Conservation (phyloP, 805 yeast genomes). For the Metschnikowia colocasiae region DNA sequence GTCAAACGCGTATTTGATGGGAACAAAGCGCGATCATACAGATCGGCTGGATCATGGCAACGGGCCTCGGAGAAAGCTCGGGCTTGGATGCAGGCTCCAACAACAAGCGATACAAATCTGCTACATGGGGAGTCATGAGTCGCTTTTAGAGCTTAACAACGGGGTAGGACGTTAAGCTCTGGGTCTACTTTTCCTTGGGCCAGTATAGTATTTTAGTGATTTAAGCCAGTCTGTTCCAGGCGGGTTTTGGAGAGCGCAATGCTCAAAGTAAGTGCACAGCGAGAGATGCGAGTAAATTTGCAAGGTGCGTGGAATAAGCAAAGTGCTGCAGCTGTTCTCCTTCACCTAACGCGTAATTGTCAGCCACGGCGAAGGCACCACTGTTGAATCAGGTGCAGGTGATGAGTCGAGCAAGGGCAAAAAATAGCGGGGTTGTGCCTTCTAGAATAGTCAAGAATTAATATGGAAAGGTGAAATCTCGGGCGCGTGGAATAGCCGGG, state of each 20-base stretch:
- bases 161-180: neutral
- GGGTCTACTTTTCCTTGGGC: neutral
- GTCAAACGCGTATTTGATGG: constrained; percentile 3
- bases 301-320: neutral
- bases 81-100: neutral
- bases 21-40: constrained; percentile 2
- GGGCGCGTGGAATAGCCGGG: no score
- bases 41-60: constrained; percentile 1
- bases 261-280: neutral
- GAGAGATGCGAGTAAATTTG: neutral
- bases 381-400: neutral
- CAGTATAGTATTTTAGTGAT: neutral
- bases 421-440: no score
- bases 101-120: neutral
- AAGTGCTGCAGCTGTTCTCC: neutral
- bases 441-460: no score
- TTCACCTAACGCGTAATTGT: neutral
- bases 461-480: no score
- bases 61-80: neutral
- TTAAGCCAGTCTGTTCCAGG: neutral
- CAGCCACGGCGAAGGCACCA: neutral
- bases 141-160: neutral
- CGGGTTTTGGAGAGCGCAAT: neutral
- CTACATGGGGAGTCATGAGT: no score
- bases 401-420: neutral